A percentile compares a stretch with the other conserved stretches of the same genome.
phyloP scores from a whole-genome alignment of 352 stramenopile genomes.

The Phytophthora niederhauseri region DNA sequence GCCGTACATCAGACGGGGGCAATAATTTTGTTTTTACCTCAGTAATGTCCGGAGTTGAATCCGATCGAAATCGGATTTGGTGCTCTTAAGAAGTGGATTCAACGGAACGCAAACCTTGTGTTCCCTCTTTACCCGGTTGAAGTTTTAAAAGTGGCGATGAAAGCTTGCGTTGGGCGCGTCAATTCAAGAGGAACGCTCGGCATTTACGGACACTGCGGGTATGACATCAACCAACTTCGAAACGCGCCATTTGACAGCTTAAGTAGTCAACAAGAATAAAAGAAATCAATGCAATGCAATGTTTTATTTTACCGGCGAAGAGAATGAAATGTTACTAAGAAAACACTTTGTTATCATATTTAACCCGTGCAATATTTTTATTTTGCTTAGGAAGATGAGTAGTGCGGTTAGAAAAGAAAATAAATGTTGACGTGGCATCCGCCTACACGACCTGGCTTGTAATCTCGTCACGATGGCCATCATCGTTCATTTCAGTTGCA shows the following conservation, averaged over 20 bases:
- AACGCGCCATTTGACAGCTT: not conserved
- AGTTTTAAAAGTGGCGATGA: not conserved
- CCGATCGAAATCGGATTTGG: slow-evolving; percentile 30
- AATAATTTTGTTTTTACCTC: slow-evolving; percentile 22
- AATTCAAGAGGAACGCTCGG: not conserved
- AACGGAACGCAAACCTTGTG: not conserved
- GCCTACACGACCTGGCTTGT: too few relatives aligned
- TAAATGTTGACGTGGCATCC: too few relatives aligned
- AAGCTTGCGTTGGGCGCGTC: not conserved
- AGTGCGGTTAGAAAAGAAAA: too few relatives aligned
- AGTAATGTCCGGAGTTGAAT: slow-evolving; percentile 35
- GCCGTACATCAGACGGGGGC: slow-evolving; percentile 19
- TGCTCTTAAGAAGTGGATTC: not conserved
- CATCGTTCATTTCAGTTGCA: too few relatives aligned
- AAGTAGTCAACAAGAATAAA: too few relatives aligned
- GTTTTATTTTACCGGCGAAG: too few relatives aligned
- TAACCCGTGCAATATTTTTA: too few relatives aligned
- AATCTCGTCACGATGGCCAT: too few relatives aligned
- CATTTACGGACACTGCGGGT: not conserved
- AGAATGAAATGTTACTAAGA: too few relatives aligned
- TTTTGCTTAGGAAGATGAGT: too few relatives aligned
- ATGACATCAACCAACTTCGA: not conserved
- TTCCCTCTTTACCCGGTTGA: not conserved
- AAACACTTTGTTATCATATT: too few relatives aligned
- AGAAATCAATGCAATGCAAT: too few relatives aligned